Base-by-base conservation (phyloP, 495 filamentous ascomycete species). In the Neurospora sp. region DNA sequence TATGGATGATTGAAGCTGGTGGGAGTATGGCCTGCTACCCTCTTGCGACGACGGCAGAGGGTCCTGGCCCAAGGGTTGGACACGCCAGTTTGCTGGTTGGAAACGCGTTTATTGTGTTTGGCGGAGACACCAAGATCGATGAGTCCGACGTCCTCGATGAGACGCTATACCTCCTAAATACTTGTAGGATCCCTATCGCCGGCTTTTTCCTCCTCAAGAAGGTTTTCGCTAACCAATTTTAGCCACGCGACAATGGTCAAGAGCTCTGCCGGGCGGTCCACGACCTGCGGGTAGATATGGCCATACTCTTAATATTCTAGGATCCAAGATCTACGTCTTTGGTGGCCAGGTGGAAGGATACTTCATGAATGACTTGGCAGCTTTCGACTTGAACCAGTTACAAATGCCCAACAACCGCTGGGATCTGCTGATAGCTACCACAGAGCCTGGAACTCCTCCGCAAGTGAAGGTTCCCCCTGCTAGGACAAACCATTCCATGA, bases 101-200 rank as follows among this genome's bases (percentile, higher is more conserved):
- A 31, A 99, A 99, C 83, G 96, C 96, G 1, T 99, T 98, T 78
- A 99, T 99, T 76, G 96, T 99, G 16, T 99, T 97, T 80, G 96
- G 96, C 37, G 96, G 96, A 77, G 96, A 99, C 80, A 99, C 96
- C 35, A 98, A 98, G 82, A 90, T 96, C 77, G 94, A 98, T 74
- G 95, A 98, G 74, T 88, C 86, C 7, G 96, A 99, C 81, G 85
- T 92, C 39, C 80, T 99, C 70, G 96, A 99, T 76, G 94, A 98
- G 82, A 98, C 95, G 9, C 82, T 99, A 16, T 99, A 99, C 81
- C 87, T 99, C 27, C 84, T 99, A 46, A 99, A 99, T 85, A 99
- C 96, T 68, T 97, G 96, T 98, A 88, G 94, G 74, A 16, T 41
- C 16, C 11, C 6, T 53, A 27, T 61, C 11, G 7, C 46, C 35